These are phyloP conservation scores for Schizochytrium sp. DNA, from an alignment of 108 stramenopile species.

Conservation along the genomic window DNA sequence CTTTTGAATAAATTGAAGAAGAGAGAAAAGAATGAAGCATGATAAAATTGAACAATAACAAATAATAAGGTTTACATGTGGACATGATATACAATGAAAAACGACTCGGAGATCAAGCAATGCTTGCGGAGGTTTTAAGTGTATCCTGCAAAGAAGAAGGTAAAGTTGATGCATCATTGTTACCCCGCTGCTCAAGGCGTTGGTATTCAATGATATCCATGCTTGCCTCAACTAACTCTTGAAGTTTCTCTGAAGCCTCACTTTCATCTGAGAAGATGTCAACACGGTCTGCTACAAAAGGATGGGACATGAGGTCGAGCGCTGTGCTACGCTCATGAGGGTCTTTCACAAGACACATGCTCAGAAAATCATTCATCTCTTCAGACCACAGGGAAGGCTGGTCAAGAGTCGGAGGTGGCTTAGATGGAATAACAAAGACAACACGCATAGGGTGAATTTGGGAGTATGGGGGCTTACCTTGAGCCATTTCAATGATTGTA, in stretches of 20 bases:
- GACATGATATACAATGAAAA: too few species aligned
- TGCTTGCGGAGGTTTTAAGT: neutral
- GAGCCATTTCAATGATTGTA: slow-evolving; percentile 96
- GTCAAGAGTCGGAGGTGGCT: slow-evolving; percentile 74
- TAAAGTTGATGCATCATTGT: neutral
- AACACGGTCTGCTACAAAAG: slow-evolving; percentile 60
- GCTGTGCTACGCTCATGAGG: slow-evolving; percentile 62
- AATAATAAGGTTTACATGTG: too few species aligned
- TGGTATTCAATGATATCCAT: neutral
- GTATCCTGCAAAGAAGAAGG: slow-evolving; percentile 14
- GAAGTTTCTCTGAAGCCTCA: neutral
- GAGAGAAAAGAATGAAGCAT: too few species aligned
- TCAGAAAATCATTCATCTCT: slow-evolving; percentile 70
- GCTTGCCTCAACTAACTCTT: neutral
- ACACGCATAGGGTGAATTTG: slow-evolving; percentile 88
- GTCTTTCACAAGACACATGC: slow-evolving; percentile 69
- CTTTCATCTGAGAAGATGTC: neutral
- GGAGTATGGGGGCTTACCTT: slow-evolving; percentile 95
- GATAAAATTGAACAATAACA: too few species aligned
- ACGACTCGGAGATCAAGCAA: too few species aligned
- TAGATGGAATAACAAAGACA: slow-evolving; percentile 78
- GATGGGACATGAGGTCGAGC: slow-evolving; percentile 61
- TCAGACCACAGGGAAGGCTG: slow-evolving; percentile 71
- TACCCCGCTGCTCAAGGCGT: neutral
- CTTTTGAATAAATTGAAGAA: too few species aligned